phyloP scores from a whole-genome alignment of 306 rosid genomes.

The Comarum palustre region DNA sequence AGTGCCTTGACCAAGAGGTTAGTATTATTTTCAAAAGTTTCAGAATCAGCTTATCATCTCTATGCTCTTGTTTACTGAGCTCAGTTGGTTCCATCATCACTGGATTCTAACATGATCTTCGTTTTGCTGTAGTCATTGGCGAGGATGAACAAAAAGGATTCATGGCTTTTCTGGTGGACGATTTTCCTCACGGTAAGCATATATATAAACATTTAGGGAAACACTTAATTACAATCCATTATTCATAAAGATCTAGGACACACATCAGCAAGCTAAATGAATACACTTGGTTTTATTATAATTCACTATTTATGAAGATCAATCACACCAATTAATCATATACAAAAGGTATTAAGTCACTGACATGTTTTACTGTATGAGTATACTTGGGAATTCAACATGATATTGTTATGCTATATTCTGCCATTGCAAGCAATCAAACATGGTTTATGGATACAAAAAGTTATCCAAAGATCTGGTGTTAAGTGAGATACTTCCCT shows the following conservation, averaged over 20 bases:
- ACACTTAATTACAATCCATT: neutral
- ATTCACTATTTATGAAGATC: neutral
- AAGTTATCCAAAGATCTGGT: neutral
- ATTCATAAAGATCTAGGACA: neutral
- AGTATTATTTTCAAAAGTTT: conserved; percentile 14
- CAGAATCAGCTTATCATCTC: conserved; percentile 18
- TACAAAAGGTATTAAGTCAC: neutral
- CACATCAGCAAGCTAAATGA: neutral
- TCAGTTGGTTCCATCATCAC: conserved; percentile 12
- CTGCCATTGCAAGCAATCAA: neutral
- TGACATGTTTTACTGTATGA: neutral
- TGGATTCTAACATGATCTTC: conserved; percentile 22
- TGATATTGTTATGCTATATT: neutral
- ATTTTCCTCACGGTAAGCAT: conserved; percentile 75
- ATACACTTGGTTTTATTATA: neutral
- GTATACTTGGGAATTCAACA: neutral
- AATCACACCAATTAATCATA: neutral
- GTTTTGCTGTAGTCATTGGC: conserved; percentile 62
- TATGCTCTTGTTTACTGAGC: conserved; percentile 12
- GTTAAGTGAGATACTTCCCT: neutral
- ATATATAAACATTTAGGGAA: conserved; percentile 12
- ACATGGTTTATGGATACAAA: neutral
- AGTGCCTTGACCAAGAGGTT: conserved; percentile 96
- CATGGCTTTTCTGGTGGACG: conserved; percentile 99
- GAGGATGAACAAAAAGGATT: conserved; percentile 95